Conservation (phyloP, 2,329 filamentous ascomycete genomes). For the Nemania sp. region DNA sequence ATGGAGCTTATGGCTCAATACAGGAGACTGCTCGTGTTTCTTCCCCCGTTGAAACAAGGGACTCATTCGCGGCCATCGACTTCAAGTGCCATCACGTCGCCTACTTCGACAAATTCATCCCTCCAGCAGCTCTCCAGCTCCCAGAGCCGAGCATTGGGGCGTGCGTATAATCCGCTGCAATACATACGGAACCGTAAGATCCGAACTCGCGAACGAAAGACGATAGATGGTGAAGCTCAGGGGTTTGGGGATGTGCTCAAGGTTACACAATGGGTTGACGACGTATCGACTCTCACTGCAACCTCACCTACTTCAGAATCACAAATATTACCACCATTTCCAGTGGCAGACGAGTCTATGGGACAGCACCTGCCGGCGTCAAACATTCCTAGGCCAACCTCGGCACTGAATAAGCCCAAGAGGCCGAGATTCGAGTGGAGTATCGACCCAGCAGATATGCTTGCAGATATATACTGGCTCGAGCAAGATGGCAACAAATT, state of each 20-base stretch:
- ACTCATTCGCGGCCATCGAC: constrained; percentile 43
- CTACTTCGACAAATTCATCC: constrained; percentile 36
- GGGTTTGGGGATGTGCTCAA: constrained; percentile 76
- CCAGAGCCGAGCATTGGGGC: constrained; percentile 56
- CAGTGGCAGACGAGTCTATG: constrained; percentile 50
- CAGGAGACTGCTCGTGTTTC: constrained; percentile 73
- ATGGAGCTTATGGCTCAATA: constrained; percentile 88
- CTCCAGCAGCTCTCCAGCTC: constrained; percentile 39
- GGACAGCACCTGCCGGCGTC: constrained; percentile 44
- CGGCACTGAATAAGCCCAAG: constrained; percentile 61
- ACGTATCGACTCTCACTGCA: constrained; percentile 58
- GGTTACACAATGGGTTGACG: constrained; percentile 78
- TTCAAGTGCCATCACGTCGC: constrained; percentile 49
- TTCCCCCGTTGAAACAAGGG: constrained; percentile 71
- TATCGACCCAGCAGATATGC: constrained; percentile 78
- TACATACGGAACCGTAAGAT: constrained; percentile 90
- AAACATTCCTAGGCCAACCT: constrained; percentile 48
- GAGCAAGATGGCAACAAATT: constrained; percentile 81
- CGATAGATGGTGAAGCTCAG: constrained; percentile 73
- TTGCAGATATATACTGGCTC: constrained; percentile 90
- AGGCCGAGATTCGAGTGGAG: constrained; percentile 84
- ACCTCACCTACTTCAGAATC: constrained; percentile 41
- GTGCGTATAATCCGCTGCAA: constrained; percentile 88
- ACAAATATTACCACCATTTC: constrained; percentile 52
- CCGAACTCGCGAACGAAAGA: constrained; percentile 74